Percentiles rank a stretch among this genome's conserved stretches.
Evolutionary conservation across 345 rosid species (phyloP).

Genomic region (Hibiscus mutabilis): DNA sequence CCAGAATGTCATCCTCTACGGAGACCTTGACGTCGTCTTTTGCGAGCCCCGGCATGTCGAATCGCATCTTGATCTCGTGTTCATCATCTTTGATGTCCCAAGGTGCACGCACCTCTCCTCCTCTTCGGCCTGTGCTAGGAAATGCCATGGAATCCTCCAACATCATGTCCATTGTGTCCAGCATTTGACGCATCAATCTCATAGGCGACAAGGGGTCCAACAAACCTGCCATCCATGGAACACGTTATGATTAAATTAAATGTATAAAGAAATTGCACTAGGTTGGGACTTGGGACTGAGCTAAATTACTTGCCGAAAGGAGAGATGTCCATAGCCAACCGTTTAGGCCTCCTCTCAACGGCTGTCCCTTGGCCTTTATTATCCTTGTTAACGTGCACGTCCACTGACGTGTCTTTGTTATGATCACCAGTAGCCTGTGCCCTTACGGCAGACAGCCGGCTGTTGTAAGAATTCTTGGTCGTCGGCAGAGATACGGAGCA

Average conservation of each 20-base stretch:
- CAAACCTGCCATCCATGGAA: conserved; percentile 21
- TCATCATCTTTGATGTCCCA: conserved; percentile 88
- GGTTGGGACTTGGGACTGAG: background rate
- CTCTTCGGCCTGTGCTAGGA: conserved; percentile 28
- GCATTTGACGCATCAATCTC: conserved; percentile 77
- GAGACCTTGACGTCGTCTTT: conserved; percentile 71
- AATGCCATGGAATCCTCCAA: conserved; percentile 45
- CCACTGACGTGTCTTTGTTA: conserved; percentile 36
- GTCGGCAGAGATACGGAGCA: conserved; percentile 26
- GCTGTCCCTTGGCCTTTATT: conserved; percentile 28
- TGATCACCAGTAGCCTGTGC: conserved; percentile 28
- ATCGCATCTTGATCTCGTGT: conserved; percentile 65
- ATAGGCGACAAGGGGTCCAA: conserved; percentile 63
- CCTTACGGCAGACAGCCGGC: conserved; percentile 24
- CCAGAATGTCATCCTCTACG: conserved; percentile 30
- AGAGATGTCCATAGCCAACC: conserved; percentile 40
- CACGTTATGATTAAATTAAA: background rate
- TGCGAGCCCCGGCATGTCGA: conserved; percentile 74
- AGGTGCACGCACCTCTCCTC: conserved; percentile 41
- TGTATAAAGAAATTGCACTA: background rate
- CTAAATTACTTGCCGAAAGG: conserved; percentile 47
- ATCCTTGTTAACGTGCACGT: conserved; percentile 40
- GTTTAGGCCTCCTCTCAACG: conserved; percentile 41
- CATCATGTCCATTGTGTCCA: conserved; percentile 65
- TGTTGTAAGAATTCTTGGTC: background rate